Percentiles rank a stretch among this genome's conserved stretches.
Conservation (phyloP, 2,329 filamentous ascomycete species). For the Juglanconis juglandina region DNA sequence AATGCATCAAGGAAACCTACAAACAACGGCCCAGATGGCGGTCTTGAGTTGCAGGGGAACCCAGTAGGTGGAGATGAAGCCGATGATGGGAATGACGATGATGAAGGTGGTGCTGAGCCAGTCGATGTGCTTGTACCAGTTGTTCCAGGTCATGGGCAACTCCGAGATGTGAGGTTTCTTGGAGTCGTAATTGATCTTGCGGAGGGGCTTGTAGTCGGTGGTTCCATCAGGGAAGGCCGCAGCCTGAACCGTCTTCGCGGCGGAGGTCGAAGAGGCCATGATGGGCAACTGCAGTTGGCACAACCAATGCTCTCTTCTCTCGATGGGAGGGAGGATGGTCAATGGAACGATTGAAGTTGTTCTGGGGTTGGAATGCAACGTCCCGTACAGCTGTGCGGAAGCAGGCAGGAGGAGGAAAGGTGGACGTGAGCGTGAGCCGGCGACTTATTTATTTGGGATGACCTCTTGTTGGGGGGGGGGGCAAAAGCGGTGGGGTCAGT, state of each 20-base stretch:
- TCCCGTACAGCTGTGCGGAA: neutral
- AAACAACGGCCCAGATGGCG: conserved; percentile 67
- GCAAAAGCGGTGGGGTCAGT: conserved; percentile 3
- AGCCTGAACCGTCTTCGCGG: conserved; percentile 28
- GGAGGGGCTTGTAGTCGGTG: conserved; percentile 52
- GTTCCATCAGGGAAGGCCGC: conserved; percentile 50
- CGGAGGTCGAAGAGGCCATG: conserved; percentile 36
- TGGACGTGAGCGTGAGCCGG: neutral
- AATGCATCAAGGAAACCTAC: neutral
- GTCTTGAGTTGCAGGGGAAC: conserved; percentile 72
- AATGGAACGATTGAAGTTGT: neutral
- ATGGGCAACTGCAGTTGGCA: conserved; percentile 12
- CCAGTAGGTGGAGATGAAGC: conserved; percentile 72
- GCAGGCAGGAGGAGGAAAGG: neutral
- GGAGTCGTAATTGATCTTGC: conserved; percentile 40
- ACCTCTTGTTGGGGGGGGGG: conserved; percentile 1
- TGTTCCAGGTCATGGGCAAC: conserved; percentile 71
- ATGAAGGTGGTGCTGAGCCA: conserved; percentile 88
- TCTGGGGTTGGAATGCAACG: neutral
- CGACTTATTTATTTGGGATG: conserved; percentile 1
- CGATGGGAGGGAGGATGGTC: neutral
- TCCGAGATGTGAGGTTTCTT: conserved; percentile 86
- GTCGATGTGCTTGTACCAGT: conserved; percentile 92
- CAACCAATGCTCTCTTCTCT: neutral
- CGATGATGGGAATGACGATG: conserved; percentile 70